Evolutionary conservation across 2,329 filamentous ascomycete species (phyloP).

Genomic region (Cercospora beticola): DNA sequence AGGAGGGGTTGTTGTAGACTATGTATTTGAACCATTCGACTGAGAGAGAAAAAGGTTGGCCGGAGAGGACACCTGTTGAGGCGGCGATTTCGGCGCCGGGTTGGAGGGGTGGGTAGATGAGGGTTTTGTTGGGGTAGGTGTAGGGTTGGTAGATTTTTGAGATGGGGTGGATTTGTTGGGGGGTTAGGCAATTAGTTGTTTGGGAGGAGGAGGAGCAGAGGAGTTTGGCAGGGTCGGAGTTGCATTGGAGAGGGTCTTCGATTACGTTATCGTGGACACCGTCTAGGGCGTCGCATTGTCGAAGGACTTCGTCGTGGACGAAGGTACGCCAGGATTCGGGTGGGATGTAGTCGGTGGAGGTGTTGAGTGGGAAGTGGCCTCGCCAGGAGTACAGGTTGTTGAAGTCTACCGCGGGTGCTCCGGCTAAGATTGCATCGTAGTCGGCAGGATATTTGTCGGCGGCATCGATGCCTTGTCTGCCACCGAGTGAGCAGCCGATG

Average conservation of each 20-base stretch:
- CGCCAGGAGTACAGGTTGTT: slow-evolving; percentile 33
- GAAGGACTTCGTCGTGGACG: slow-evolving; percentile 46
- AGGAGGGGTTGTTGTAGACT: slow-evolving; percentile 46
- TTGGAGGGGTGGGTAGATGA: slow-evolving; percentile 31
- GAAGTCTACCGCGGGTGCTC: slow-evolving; percentile 48
- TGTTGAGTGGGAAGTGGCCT: neutral
- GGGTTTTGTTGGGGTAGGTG: slow-evolving; percentile 8
- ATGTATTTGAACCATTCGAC: slow-evolving; percentile 53
- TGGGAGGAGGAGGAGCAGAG: slow-evolving; percentile 33
- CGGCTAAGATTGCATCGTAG: slow-evolving; percentile 56
- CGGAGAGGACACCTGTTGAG: slow-evolving; percentile 42
- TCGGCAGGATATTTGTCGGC: slow-evolving; percentile 54
- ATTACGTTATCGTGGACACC: slow-evolving; percentile 51
- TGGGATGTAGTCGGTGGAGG: neutral
- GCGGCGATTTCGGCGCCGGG: slow-evolving; percentile 34
- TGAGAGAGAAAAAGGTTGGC: slow-evolving; percentile 49
- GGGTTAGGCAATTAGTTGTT: neutral
- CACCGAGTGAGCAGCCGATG: slow-evolving; percentile 58
- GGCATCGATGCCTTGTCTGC: slow-evolving; percentile 55
- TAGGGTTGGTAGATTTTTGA: neutral
- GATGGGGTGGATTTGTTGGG: neutral
- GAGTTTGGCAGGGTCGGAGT: slow-evolving; percentile 43
- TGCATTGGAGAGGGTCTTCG: slow-evolving; percentile 46
- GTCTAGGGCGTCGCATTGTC: slow-evolving; percentile 52
- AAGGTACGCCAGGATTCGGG: slow-evolving; percentile 40